phyloP scores from a whole-genome alignment of 441 rosid species.

The Gossypium trilobum region DNA sequence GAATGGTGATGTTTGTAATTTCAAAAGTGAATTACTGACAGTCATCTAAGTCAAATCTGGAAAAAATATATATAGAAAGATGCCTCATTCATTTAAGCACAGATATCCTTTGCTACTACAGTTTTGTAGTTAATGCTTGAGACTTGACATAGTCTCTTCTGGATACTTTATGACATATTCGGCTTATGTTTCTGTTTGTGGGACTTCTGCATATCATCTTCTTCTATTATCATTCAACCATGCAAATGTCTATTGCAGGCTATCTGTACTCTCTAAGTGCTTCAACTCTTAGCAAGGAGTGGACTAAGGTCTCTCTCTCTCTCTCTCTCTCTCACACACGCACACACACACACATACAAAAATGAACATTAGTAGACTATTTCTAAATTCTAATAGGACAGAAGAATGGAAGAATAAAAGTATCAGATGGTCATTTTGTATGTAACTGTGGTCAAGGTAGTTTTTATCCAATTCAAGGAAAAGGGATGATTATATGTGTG shows the following conservation, averaged over 20 bases:
- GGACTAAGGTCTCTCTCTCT: conserved; percentile 50
- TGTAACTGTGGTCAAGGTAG: background rate
- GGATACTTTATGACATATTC: background rate
- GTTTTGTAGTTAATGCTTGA: background rate
- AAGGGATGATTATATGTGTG: background rate
- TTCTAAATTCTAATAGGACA: background rate
- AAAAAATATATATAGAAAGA: background rate
- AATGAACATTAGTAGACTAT: conserved; percentile 3
- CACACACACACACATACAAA: background rate
- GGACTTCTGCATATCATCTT: background rate
- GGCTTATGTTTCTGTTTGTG: background rate
- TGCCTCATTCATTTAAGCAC: background rate
- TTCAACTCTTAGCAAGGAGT: conserved; percentile 74
- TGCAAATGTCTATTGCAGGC: conserved; percentile 40
- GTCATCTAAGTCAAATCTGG: too few relatives aligned
- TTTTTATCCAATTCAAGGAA: conserved; percentile 13
- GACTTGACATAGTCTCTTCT: background rate
- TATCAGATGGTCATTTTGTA: background rate
- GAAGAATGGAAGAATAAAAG: background rate
- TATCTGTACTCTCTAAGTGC: conserved; percentile 73
- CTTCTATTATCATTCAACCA: conserved; percentile 1
- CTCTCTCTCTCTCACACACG: background rate
- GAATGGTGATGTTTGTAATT: too few relatives aligned
- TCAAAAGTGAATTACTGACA: too few relatives aligned
- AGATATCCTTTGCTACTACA: background rate